A percentile compares a stretch with the other conserved stretches of the same genome.
phyloP scores from a whole-genome alignment of 164 flowering plant genomes.

The Annona cherimola region DNA sequence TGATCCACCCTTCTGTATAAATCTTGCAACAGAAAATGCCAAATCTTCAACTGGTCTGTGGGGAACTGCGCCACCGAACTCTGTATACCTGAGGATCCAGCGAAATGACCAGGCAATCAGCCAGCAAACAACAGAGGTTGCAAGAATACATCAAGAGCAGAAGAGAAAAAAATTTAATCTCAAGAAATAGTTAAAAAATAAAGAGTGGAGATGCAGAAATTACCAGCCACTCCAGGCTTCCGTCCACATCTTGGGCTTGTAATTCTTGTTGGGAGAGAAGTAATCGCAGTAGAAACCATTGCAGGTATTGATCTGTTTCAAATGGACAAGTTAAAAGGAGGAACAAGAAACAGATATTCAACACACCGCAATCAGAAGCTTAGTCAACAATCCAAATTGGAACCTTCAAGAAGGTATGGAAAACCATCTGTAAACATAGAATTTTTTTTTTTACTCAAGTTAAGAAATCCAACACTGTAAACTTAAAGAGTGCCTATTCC shows the following conservation, averaged over 20 bases:
- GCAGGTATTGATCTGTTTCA: slow-evolving; percentile 80
- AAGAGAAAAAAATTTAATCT: not conserved
- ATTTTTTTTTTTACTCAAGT: too few species aligned
- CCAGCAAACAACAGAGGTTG: not conserved
- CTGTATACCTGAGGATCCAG: slow-evolving; percentile 62
- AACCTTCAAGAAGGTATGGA: too few species aligned
- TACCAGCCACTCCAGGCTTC: slow-evolving; percentile 99
- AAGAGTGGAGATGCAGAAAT: slow-evolving; percentile 5
- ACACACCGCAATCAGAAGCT: not conserved
- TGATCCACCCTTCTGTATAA: slow-evolving; percentile 92
- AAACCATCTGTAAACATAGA: too few species aligned
- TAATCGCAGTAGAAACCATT: slow-evolving; percentile 97
- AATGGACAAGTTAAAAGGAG: not conserved
- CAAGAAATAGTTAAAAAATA: not conserved
- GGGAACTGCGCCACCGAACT: slow-evolving; percentile 93
- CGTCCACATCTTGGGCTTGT: slow-evolving; percentile 98
- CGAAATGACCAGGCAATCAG: not conserved
- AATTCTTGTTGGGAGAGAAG: slow-evolving; percentile 89
- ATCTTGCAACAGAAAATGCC: slow-evolving; percentile 91
- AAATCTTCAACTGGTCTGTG: slow-evolving; percentile 86
- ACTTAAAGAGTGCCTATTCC: too few species aligned
- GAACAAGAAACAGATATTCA: not conserved
- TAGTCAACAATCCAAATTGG: not conserved
- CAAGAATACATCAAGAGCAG: not conserved
- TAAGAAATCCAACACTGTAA: too few species aligned